A percentile compares a stretch with the other conserved stretches of the same genome.
These are phyloP conservation scores for Corchorus olitorius DNA, from an alignment of 345 rosid species.

Conservation along the genomic window DNA sequence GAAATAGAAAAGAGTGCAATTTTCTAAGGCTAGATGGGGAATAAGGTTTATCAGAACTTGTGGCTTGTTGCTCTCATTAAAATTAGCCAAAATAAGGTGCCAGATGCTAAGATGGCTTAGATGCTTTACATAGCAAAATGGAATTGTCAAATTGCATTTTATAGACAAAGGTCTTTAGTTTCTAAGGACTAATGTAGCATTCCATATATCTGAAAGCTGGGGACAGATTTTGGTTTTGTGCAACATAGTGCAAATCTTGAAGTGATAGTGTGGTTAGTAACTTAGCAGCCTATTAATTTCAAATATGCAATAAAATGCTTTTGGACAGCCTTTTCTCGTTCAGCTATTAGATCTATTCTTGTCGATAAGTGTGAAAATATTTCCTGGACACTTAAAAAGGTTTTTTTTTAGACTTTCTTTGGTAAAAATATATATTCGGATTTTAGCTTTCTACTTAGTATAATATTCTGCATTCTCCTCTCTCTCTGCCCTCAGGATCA, in stretches of 20 bases:
- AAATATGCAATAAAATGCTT: neutral
- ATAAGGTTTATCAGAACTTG: neutral
- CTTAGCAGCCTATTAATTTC: neutral
- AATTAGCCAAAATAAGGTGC: neutral
- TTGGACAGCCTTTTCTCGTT: neutral
- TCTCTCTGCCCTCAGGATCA: neutral
- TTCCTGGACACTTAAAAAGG: neutral
- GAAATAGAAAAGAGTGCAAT: neutral
- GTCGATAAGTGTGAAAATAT: neutral
- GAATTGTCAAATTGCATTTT: neutral
- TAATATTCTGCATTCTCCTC: neutral
- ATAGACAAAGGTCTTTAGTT: neutral
- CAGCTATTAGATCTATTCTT: neutral
- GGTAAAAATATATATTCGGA: neutral
- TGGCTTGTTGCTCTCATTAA: neutral
- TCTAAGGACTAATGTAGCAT: neutral
- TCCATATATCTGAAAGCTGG: neutral
- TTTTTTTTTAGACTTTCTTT: neutral
- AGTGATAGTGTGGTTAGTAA: neutral
- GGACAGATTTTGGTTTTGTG: neutral
- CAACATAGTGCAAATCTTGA: neutral
- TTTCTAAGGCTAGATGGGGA: neutral
- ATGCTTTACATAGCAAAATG: neutral
- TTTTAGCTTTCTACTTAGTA: neutral
- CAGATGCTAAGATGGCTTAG: neutral